Percentiles rank a stretch among this genome's conserved stretches.
phyloP scores from a whole-genome alignment of 2,329 filamentous ascomycete genomes.

The Westerdykella sp. region DNA sequence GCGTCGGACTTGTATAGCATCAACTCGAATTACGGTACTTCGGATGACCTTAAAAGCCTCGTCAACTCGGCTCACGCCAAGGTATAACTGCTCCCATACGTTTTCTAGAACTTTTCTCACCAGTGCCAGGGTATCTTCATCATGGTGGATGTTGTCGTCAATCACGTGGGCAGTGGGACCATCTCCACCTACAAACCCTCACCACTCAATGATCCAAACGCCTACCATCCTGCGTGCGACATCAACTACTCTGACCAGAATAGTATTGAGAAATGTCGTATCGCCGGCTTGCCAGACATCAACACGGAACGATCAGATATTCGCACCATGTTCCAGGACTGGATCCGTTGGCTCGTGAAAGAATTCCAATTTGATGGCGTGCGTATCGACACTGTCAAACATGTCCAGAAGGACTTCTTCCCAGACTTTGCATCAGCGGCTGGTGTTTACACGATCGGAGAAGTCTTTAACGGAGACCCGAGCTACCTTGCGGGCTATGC shows the following conservation, averaged over 20 bases:
- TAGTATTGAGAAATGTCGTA: constrained; percentile 27
- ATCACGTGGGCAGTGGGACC: constrained; percentile 37
- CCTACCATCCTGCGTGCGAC: constrained; percentile 23
- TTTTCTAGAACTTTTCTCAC: constrained; percentile 4
- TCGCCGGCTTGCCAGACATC: constrained; percentile 27
- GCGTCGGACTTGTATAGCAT: constrained; percentile 43
- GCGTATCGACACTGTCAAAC: constrained; percentile 57
- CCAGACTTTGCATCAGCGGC: constrained; percentile 48
- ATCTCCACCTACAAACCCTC: constrained; percentile 23
- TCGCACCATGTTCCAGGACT: constrained; percentile 19
- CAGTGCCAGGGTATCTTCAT: constrained; percentile 35
- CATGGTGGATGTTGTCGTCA: constrained; percentile 50
- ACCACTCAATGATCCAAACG: constrained; percentile 21
- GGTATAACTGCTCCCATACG: constrained; percentile 35
- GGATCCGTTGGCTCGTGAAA: constrained; percentile 26
- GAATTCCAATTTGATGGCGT: constrained; percentile 46
- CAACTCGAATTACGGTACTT: constrained; percentile 47
- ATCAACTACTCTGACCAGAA: constrained; percentile 30
- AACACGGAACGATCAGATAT: constrained; percentile 22
- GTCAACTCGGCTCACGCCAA: constrained; percentile 42
- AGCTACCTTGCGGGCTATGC: constrained; percentile 50
- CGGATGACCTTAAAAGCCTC: constrained; percentile 43
- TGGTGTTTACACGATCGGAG: constrained; percentile 56
- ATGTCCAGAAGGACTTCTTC: constrained; percentile 56
- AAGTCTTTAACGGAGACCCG: constrained; percentile 53